A percentile compares a stretch with the other conserved stretches of the same genome.
Conservation (phyloP, 164 flowering plant species). For the Euptelea pleiosperma region DNA sequence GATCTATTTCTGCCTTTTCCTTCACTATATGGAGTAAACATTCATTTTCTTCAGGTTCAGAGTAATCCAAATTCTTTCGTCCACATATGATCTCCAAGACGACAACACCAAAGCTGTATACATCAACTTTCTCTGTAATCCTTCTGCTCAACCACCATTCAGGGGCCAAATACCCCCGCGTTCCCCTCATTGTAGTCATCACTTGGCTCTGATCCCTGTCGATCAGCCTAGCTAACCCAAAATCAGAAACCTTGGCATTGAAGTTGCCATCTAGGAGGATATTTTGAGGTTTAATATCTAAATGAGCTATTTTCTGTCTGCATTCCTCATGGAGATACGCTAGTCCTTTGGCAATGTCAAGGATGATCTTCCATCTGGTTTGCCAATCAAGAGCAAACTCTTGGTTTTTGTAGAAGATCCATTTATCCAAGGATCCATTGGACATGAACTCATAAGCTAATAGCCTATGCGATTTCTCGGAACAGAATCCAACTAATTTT, state of each 20-base stretch:
- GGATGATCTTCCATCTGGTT: slow-evolving; percentile 13
- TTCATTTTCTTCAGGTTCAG: slow-evolving; percentile 4
- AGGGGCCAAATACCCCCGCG: slow-evolving; percentile 26
- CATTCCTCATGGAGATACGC: slow-evolving; percentile 15
- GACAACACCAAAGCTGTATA: slow-evolving; percentile 21
- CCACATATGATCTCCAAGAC: slow-evolving; percentile 21
- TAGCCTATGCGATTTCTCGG: slow-evolving; percentile 20
- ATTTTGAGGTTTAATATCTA: slow-evolving; percentile 17
- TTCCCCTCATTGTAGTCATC: slow-evolving; percentile 32
- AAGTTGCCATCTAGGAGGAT: no score
- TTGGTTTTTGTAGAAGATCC: slow-evolving; percentile 17
- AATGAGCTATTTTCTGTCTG: slow-evolving; percentile 4
- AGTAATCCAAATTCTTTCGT: slow-evolving; percentile 15
- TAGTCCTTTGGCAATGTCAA: slow-evolving; percentile 11
- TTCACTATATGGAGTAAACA: background rate
- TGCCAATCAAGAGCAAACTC: slow-evolving; percentile 16
- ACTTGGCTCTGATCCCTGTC: slow-evolving; percentile 31
- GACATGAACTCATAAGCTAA: slow-evolving; percentile 26
- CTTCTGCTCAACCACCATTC: slow-evolving; percentile 15
- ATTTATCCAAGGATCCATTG: slow-evolving; percentile 21
- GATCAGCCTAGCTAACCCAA: slow-evolving; percentile 26
- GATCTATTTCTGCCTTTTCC: background rate
- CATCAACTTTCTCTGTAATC: slow-evolving; percentile 17
- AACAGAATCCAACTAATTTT: slow-evolving; percentile 24
- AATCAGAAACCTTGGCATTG: slow-evolving; percentile 28